Evolutionary conservation across 2,329 filamentous ascomycete genomes (phyloP).

Genomic region (Dactylellina leptospora): DNA sequence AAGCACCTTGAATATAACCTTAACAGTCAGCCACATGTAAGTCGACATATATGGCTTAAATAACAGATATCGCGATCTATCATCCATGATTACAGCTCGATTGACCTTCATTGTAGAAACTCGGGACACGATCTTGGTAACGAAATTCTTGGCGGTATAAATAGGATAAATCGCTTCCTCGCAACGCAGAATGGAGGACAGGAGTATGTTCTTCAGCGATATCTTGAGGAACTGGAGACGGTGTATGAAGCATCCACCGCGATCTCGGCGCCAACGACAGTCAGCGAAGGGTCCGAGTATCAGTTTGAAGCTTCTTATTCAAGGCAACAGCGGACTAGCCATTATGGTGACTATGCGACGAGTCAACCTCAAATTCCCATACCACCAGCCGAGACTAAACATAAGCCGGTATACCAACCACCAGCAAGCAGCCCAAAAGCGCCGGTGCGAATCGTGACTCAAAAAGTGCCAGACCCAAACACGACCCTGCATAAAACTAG

Average conservation of each 20-base stretch:
- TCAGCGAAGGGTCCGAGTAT: too few relatives aligned
- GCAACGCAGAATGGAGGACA: neutral
- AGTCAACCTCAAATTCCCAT: neutral
- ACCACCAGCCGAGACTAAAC: neutral
- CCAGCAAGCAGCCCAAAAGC: neutral
- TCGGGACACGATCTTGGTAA: slow-evolving; percentile 3
- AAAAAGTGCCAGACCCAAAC: neutral
- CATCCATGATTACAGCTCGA: neutral
- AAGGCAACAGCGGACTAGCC: too few relatives aligned
- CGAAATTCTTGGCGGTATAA: neutral
- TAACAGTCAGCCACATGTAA: slow-evolving; percentile 4
- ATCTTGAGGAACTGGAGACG: slow-evolving; percentile 15
- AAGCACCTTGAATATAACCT: slow-evolving; percentile 13
- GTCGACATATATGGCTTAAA: neutral
- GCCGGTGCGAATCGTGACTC: neutral
- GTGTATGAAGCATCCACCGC: slow-evolving; percentile 6
- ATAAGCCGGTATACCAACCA: neutral
- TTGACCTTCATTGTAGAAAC: neutral
- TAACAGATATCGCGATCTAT: too few relatives aligned
- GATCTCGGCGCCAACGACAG: neutral
- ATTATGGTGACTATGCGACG: neutral
- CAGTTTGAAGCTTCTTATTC: too few relatives aligned
- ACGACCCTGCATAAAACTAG: neutral
- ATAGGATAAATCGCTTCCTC: neutral
- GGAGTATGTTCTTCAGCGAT: slow-evolving; percentile 9